These are phyloP conservation scores for Quercus aquifolioides DNA, from an alignment of 306 rosid species.

Conservation along the genomic window DNA sequence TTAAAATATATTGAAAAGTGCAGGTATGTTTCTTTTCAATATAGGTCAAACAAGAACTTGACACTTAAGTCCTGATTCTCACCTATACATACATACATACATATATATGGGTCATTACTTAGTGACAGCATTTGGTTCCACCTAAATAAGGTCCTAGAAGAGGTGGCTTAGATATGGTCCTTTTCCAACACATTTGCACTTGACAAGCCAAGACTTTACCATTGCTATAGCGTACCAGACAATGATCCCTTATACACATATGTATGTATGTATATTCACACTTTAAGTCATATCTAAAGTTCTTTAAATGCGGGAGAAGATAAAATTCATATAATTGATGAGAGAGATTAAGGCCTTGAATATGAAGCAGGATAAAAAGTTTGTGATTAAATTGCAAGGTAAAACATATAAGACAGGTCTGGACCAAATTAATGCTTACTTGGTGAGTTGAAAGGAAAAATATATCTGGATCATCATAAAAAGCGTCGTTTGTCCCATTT, in stretches of 20 bases:
- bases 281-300: not conserved
- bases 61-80: not conserved
- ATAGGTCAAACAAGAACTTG: not conserved
- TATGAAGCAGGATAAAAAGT: not conserved
- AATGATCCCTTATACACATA: too few species aligned
- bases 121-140: not conserved
- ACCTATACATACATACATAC: not conserved
- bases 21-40: not conserved
- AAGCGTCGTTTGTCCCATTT: constrained; percentile 92
- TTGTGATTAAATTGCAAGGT: not conserved
- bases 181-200: too few species aligned
- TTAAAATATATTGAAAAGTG: not conserved
- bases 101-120: not conserved
- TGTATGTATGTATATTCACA: too few species aligned
- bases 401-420: not conserved
- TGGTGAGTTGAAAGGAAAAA: constrained; percentile 96
- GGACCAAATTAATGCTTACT: constrained; percentile 47
- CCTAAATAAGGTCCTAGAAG: not conserved
- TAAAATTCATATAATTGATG: not conserved
- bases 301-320: not conserved
- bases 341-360: not conserved
- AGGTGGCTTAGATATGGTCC: not conserved
- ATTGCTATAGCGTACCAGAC: too few species aligned
- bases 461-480: constrained; percentile 81
- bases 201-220: too few species aligned